phyloP scores from a whole-genome alignment of 2,329 filamentous ascomycete species.

The Huntiella omanensis region DNA sequence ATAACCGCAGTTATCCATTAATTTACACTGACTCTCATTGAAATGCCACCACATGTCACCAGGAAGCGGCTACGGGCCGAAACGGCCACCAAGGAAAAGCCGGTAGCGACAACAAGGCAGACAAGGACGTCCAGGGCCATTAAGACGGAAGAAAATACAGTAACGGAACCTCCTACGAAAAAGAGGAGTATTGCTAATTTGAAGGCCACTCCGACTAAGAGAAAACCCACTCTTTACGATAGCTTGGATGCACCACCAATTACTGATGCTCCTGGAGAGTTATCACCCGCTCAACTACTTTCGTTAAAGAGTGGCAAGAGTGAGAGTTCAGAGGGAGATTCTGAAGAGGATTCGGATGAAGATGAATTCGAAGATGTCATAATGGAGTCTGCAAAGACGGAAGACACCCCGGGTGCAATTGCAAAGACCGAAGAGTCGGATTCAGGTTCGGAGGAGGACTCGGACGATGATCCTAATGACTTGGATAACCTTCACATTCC shows the following conservation, averaged over 20 bases:
- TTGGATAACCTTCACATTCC: constrained; percentile 43
- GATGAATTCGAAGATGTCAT: constrained; percentile 24
- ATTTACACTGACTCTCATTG: not conserved
- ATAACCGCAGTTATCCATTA: not conserved
- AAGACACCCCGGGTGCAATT: not conserved
- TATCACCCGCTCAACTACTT: constrained; percentile 15
- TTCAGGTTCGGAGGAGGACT: constrained; percentile 24
- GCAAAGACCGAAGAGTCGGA: constrained; percentile 14
- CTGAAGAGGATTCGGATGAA: constrained; percentile 25
- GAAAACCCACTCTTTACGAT: constrained; percentile 41
- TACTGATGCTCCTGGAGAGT: constrained; percentile 13
- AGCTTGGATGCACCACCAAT: constrained; percentile 34
- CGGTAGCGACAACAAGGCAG: not conserved
- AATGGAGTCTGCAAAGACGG: constrained; percentile 11
- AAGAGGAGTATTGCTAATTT: not conserved
- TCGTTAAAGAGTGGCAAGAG: constrained; percentile 6
- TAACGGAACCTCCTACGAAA: not conserved
- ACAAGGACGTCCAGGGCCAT: constrained; percentile 12
- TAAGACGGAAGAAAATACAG: not conserved
- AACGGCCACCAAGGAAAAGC: not conserved
- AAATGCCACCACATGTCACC: constrained; percentile 49
- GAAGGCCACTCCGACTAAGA: constrained; percentile 16
- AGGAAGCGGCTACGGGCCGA: constrained; percentile 41
- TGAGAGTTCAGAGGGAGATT: constrained; percentile 26
- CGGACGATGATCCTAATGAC: constrained; percentile 43